phyloP scores from a whole-genome alignment of 1,284 basidiomycete species.

The Apiotrichum sp. region DNA sequence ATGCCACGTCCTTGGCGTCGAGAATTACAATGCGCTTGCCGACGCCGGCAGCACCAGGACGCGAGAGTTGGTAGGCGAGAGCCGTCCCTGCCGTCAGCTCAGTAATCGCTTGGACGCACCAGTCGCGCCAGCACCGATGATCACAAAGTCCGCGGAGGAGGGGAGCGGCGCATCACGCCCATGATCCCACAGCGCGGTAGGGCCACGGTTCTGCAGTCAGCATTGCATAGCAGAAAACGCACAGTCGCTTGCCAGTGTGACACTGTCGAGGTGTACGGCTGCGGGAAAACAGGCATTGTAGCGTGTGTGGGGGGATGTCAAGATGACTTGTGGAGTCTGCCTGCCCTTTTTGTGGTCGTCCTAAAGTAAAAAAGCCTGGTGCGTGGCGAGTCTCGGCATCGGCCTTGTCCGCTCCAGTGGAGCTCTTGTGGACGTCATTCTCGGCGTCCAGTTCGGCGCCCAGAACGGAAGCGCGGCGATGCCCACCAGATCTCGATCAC shows the following conservation, averaged over 20 bases:
- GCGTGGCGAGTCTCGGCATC: too few relatives aligned
- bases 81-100: slow-evolving; percentile 13
- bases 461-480: too few relatives aligned
- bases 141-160: slow-evolving; percentile 16
- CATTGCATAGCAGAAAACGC: too few relatives aligned
- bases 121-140: slow-evolving; percentile 25
- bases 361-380: too few relatives aligned
- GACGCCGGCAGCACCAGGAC: slow-evolving; percentile 16
- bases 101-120: slow-evolving; percentile 1
- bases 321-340: too few relatives aligned
- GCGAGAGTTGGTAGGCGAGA: slow-evolving; percentile 29
- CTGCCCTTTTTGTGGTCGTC: too few relatives aligned
- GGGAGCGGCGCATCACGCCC: slow-evolving; percentile 18
- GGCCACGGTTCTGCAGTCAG: slow-evolving; percentile 18
- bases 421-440: too few relatives aligned
- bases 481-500: too few relatives aligned
- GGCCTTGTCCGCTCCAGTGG: too few relatives aligned
- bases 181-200: slow-evolving; percentile 21
- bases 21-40: slow-evolving; percentile 26
- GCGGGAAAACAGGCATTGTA: slow-evolving; percentile 30
- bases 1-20: slow-evolving; percentile 36
- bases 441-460: too few relatives aligned
- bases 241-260: slow-evolving; percentile 37
- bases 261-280: slow-evolving; percentile 25
- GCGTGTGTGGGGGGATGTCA: too few relatives aligned